These are phyloP conservation scores for Aspergillus unguis DNA, from an alignment of 2,329 filamentous ascomycete species.

Conservation along the genomic window DNA sequence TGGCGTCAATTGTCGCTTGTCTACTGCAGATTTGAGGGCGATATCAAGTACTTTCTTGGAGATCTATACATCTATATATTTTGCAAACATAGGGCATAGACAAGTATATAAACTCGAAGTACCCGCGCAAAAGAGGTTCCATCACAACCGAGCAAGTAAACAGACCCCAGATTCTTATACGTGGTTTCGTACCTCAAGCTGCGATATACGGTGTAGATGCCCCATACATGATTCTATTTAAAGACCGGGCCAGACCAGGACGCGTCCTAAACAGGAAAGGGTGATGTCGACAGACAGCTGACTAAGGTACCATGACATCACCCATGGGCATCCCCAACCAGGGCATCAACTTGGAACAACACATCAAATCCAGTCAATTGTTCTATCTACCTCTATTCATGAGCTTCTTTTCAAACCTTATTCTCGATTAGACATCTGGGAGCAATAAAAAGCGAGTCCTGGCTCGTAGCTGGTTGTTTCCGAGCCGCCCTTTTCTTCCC, in stretches of 20 bases:
- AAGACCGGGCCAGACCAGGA: neutral
- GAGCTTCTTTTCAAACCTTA: no score
- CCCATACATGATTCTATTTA: neutral
- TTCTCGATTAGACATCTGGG: neutral
- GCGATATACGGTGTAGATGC: neutral
- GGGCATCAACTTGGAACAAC: neutral
- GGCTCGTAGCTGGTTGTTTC: neutral
- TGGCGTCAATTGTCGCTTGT: no score
- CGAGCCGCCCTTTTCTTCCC: neutral
- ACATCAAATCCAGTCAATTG: neutral
- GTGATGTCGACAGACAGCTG: slow-evolving; percentile 2
- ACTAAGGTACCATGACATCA: slow-evolving; percentile 11
- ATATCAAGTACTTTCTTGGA: no score
- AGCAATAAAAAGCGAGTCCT: neutral
- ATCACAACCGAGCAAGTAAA: no score
- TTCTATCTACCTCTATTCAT: neutral
- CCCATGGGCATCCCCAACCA: neutral
- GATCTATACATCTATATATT: no score
- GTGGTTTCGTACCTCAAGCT: no score
- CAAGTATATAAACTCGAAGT: no score
- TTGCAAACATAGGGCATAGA: no score
- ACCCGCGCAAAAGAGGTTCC: no score
- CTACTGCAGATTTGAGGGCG: no score
- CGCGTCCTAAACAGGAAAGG: neutral
- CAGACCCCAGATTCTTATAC: no score